A percentile compares a stretch with the other conserved stretches of the same genome.
These are phyloP conservation scores for Syzygium oleosum DNA, from an alignment of 345 rosid species.

Conservation along the genomic window DNA sequence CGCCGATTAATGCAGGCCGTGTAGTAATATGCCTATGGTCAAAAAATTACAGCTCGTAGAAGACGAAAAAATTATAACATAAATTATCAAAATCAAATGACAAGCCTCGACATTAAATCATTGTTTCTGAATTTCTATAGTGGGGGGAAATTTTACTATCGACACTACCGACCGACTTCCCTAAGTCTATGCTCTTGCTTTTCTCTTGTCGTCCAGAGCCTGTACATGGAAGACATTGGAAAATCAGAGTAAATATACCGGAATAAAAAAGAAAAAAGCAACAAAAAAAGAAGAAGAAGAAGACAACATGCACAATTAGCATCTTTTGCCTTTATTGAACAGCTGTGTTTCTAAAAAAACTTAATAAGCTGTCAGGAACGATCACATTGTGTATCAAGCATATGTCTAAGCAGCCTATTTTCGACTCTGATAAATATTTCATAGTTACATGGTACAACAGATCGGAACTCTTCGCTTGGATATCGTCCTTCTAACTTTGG, in stretches of 20 bases:
- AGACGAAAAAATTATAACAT: not conserved
- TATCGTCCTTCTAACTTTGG: not conserved
- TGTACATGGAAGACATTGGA: slow-evolving; percentile 12
- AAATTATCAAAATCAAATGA: not conserved
- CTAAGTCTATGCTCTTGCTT: slow-evolving; percentile 41
- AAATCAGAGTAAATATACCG: not conserved
- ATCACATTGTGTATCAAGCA: not conserved
- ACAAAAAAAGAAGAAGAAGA: not conserved
- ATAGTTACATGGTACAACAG: not conserved
- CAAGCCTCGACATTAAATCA: not conserved
- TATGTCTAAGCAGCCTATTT: not conserved
- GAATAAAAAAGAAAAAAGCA: not conserved
- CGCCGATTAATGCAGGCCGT: not conserved
- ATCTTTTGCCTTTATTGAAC: not conserved
- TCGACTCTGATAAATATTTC: not conserved
- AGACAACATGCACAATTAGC: not conserved
- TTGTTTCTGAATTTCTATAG: not conserved
- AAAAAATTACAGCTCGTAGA: not conserved
- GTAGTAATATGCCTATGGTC: not conserved
- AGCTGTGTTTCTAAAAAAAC: not conserved
- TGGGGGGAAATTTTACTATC: not conserved
- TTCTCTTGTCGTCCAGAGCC: slow-evolving; percentile 71
- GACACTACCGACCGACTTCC: not conserved
- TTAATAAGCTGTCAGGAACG: not conserved
- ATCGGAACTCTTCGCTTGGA: not conserved